Conservation (phyloP, 768 basidiomycete species). For the Podaxis sp. region DNA sequence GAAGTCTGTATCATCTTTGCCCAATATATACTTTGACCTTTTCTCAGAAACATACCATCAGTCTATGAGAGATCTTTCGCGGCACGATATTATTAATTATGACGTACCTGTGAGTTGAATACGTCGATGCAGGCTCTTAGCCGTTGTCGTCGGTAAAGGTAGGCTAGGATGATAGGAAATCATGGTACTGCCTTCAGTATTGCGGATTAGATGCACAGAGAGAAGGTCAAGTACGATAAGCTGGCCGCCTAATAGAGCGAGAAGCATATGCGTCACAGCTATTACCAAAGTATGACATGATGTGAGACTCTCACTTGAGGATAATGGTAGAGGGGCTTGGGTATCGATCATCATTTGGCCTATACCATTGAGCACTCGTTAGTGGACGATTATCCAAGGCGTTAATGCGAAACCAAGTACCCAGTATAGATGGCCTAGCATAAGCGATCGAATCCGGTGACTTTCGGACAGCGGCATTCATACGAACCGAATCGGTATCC, state of each 20-base stretch:
- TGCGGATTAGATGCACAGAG: conserved; percentile 47
- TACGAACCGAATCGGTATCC: conserved; percentile 21
- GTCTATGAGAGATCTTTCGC: not conserved
- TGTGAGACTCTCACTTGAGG: conserved; percentile 22
- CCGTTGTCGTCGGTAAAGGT: conserved; percentile 36
- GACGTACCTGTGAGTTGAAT: conserved; percentile 43
- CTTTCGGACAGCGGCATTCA: conserved; percentile 10
- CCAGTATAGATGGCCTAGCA: conserved; percentile 14
- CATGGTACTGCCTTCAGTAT: conserved; percentile 39
- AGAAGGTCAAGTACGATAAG: conserved; percentile 45
- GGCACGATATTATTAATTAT: not conserved
- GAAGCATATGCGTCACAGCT: not conserved
- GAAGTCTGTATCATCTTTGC: conserved; percentile 38
- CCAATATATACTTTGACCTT: conserved; percentile 49
- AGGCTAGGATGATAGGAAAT: conserved; percentile 46
- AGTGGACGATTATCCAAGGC: not conserved
- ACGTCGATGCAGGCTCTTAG: conserved; percentile 40
- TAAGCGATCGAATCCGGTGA: conserved; percentile 18
- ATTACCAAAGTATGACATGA: not conserved
- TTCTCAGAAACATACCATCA: not conserved
- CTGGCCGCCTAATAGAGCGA: conserved; percentile 23
- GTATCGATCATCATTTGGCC: conserved; percentile 32
- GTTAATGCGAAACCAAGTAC: conserved; percentile 5
- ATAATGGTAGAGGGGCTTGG: conserved; percentile 26
- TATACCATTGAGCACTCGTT: conserved; percentile 12